Base-by-base conservation (phyloP, 2,329 filamentous ascomycete species). In the Coniochaeta sp. region DNA sequence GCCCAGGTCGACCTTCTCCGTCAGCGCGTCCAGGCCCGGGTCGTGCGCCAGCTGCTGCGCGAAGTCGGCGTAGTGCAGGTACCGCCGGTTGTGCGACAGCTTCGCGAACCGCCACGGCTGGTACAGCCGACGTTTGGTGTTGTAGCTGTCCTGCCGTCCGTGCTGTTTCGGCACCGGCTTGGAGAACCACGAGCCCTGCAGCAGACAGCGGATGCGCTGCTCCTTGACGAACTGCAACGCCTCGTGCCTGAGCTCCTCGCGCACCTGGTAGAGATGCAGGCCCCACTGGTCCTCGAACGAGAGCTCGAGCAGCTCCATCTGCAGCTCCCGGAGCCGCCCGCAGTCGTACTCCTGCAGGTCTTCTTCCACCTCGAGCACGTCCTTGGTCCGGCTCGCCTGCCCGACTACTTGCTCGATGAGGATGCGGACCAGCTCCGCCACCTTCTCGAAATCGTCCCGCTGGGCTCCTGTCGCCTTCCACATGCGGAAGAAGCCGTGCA, bases 241-340 rank as follows among this genome's bases (percentile, higher is more conserved):
- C 73, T 99, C 95, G 68, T 93, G 87, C 66, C 91, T 89, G 52
- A 98, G 81, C 72, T 96, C 91, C 59, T 97, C 91, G 36, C 92
- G 89, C n/a, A 96, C 90, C 74, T 95, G 91, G 64, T 85, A 85
- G 31, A 99, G 80, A 74, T 98, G 92, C 63, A 90, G 85, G 14
- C 93, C 93, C 95, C 95, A 99, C 57, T 90, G 90, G 71, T 96
- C 91, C 72, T 98, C 93, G 70, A 98, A 98, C 0, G 91, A 90
- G 64, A 95, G 79, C 71, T 96, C 91, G 5, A 98, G 79, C 12
- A 97, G 81, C 66, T 96, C 90, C 92, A 98, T 97, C 74, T 99
- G 95, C 59, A 96, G 79, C 69, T 92, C 87, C 58, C 95, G 85
- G 59, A 98, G 79, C 43, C 87, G 84, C 52, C 82, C 79, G 67